Evolutionary conservation across 1,139 yeast genomes (phyloP).

Genomic region (Pichia cactophila): DNA sequence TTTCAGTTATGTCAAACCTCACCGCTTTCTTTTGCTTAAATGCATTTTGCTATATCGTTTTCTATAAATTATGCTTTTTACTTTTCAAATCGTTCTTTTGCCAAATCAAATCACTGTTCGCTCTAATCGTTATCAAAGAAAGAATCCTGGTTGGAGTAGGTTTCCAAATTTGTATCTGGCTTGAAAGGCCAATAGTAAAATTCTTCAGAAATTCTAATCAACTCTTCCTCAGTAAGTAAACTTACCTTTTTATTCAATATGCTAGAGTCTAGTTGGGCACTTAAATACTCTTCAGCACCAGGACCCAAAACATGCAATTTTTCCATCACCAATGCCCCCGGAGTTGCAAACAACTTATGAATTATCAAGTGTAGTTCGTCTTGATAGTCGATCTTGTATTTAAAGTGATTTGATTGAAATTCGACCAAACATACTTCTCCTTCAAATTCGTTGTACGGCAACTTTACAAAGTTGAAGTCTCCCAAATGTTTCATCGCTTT

Average conservation of each 20-base stretch:
- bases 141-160: conserved; percentile 31
- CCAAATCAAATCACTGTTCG: background rate
- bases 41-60: background rate
- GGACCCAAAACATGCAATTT: conserved; percentile 61
- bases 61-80: background rate
- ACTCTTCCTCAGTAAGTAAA: conserved; percentile 48
- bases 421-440: conserved; percentile 41
- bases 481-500: conserved; percentile 8
- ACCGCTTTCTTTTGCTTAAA: background rate
- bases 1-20: background rate
- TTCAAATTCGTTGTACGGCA: conserved; percentile 16
- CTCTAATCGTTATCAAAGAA: conserved; percentile 7
- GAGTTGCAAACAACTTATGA: conserved; percentile 53
- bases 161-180: conserved; percentile 44
- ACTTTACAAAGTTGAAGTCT: conserved; percentile 12
- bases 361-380: conserved; percentile 63
- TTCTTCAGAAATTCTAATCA: conserved; percentile 39
- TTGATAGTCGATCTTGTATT: conserved; percentile 19
- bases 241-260: conserved; percentile 39
- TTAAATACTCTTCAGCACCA: conserved; percentile 67
- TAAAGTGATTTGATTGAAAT: conserved; percentile 40
- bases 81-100: background rate
- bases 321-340: conserved; percentile 41
- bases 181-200: conserved; percentile 82
- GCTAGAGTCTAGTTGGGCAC: conserved; percentile 32